Conservation (phyloP, 2,329 filamentous ascomycete genomes). For the Aspergillus oerlinghausenensis region DNA sequence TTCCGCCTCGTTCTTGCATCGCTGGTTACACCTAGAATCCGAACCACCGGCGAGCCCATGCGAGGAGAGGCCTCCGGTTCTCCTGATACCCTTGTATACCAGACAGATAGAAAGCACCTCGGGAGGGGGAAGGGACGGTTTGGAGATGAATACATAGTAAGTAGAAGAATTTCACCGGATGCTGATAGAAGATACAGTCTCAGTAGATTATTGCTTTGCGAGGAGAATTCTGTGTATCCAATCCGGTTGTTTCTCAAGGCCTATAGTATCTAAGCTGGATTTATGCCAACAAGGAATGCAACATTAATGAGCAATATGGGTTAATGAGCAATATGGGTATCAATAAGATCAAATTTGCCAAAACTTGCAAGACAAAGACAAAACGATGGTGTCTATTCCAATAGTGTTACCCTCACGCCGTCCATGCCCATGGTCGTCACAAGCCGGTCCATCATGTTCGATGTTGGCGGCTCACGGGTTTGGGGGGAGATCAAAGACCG, state of each 20-base stretch:
- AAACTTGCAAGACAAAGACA: neutral
- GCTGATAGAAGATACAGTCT: neutral
- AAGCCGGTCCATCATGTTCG: slow-evolving; percentile 24
- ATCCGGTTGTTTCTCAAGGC: neutral
- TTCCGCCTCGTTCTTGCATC: neutral
- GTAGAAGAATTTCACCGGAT: neutral
- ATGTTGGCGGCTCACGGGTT: slow-evolving; percentile 12
- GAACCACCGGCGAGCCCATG: neutral
- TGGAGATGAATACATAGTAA: neutral
- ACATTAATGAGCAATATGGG: neutral
- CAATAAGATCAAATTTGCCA: neutral
- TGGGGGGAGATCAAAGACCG: slow-evolving; percentile 16
- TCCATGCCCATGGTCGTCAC: slow-evolving; percentile 21
- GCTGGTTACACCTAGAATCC: neutral
- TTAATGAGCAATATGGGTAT: neutral
- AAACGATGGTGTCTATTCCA: slow-evolving; percentile 1
- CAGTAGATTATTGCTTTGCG: neutral
- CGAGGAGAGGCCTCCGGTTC: neutral
- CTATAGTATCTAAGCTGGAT: neutral
- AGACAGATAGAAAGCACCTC: neutral
- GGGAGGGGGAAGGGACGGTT: neutral
- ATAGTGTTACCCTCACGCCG: slow-evolving; percentile 17
- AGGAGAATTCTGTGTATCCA: neutral
- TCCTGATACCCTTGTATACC: neutral
- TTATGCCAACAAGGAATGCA: neutral